A percentile compares a stretch with the other conserved stretches of the same genome.
phyloP scores from a whole-genome alignment of 768 basidiomycete species.

The Mycena alexandri region DNA sequence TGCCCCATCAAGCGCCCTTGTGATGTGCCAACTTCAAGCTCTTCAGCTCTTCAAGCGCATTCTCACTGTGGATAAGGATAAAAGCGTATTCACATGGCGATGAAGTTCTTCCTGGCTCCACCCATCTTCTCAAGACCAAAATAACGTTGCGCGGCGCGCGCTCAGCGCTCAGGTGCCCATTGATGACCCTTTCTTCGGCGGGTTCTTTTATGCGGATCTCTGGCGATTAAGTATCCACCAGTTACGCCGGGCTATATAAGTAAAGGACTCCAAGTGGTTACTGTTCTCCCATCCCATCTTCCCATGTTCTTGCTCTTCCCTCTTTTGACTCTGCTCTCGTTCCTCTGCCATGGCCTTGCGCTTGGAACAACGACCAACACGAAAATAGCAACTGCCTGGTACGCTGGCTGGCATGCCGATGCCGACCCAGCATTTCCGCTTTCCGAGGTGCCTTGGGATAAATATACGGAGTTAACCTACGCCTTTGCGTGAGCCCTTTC shows the following conservation, averaged over 20 bases:
- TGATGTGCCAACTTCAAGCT: too few relatives aligned
- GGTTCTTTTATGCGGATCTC: too few relatives aligned
- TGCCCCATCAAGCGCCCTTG: too few relatives aligned
- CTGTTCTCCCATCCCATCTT: not conserved
- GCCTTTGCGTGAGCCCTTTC: constrained; percentile 58
- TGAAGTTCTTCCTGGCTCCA: too few relatives aligned
- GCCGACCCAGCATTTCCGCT: constrained; percentile 44
- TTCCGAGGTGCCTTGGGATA: constrained; percentile 55
- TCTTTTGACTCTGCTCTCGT: constrained; percentile 3
- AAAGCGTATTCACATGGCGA: too few relatives aligned
- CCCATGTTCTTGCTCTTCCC: constrained; percentile 16
- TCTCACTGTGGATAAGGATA: too few relatives aligned
- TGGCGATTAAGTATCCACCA: not conserved
- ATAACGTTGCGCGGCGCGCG: too few relatives aligned
- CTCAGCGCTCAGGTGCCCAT: too few relatives aligned
- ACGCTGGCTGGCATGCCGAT: constrained; percentile 58
- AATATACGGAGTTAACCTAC: constrained; percentile 61
- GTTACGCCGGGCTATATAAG: constrained; percentile 12
- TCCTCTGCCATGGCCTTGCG: constrained; percentile 19
- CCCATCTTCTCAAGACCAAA: too few relatives aligned
- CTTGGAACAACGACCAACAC: constrained; percentile 1
- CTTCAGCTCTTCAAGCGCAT: too few relatives aligned
- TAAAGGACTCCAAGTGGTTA: not conserved
- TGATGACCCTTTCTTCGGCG: too few relatives aligned
- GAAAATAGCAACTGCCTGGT: constrained; percentile 56